Conservation (phyloP, 176 grass and related monocot species). For the Saccharum spontaneum region DNA sequence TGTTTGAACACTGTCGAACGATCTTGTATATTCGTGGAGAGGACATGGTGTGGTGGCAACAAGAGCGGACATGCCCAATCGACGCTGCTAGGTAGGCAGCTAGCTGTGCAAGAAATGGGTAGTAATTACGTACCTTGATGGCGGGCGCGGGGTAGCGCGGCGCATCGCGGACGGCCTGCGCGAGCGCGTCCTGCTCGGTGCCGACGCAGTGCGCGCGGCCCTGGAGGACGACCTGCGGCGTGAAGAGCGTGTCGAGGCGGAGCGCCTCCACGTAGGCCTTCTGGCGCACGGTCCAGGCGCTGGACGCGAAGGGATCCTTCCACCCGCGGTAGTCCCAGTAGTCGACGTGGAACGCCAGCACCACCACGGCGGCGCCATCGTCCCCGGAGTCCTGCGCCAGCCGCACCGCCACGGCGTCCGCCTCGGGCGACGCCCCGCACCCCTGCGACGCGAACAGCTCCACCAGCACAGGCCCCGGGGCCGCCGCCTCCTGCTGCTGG, state of each 20-base stretch:
- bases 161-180: constrained; percentile 51
- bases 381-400: constrained; percentile 41
- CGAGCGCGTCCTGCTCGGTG: constrained; percentile 67
- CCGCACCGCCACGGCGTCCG: constrained; percentile 64
- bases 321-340: constrained; percentile 92
- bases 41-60: background rate
- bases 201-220: constrained; percentile 80
- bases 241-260: constrained; percentile 88
- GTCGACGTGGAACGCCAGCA: constrained; percentile 93
- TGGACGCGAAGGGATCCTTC: constrained; percentile 87
- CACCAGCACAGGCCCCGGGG: constrained; percentile 66
- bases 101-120: background rate
- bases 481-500: background rate
- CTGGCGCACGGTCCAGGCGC: constrained; percentile 89
- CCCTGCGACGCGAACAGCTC: constrained; percentile 97
- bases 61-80: background rate
- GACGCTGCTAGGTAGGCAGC: no score
- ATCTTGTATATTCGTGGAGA: no score
- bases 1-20: no score
- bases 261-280: constrained; percentile 92
- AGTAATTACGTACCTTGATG: constrained; percentile 59
- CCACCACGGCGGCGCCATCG: constrained; percentile 38
- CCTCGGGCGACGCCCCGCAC: constrained; percentile 66
- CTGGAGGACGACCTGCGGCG: constrained; percentile 82
- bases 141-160: constrained; percentile 59